Evolutionary conservation across 1,284 basidiomycete genomes (phyloP), one percentile per base, ranked within the genome.

Genomic region (Rhodofomes roseus): DNA sequence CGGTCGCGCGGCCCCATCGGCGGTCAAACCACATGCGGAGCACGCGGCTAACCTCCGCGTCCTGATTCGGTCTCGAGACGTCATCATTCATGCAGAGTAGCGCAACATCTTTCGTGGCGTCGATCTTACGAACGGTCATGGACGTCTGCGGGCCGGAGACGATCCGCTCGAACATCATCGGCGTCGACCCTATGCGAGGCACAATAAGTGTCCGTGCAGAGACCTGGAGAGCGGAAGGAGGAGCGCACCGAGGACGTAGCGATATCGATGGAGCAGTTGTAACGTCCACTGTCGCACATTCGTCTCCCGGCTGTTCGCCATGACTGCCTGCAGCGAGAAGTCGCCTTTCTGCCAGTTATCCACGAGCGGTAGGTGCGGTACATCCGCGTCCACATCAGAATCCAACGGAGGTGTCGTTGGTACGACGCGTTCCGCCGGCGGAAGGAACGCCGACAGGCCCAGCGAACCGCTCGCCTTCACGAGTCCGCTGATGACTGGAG

Each of bases 381-480:
- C 60, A 25, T 50, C 50, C 0, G 74, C 74, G 12, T 69, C 69
- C 1, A 68, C 58, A 14, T 55, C 41, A n/a, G 41, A 22, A 1
- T 29, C 40, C 23, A 46, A n/a, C 14, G 25, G 31, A 23, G 34
- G 54, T 14, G 39, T 37, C 29, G 27, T 48, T 20, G 55, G 40
- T 11, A 44, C 52, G 39, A 46, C 56, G 2, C 69, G 66, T 3
- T 62, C 64, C 4, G 61, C 59, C n/a, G 67, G 65, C 18, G 81
- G 81, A 18, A 82, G 76, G 69, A 82, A 75, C 16, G 78, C 77
- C 1, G 76, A 77, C 3, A 83, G 65, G 9, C 81, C 80, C 1
- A 74, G 62, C 0, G 68, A 65, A 2, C 81, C 80, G 40, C 78
- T 80, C 0, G 74, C 72, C 11, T 74, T 71, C 1, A 81, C 74